Evolutionary conservation across 345 rosid species (phyloP).

Genomic region (Linum lewisii): DNA sequence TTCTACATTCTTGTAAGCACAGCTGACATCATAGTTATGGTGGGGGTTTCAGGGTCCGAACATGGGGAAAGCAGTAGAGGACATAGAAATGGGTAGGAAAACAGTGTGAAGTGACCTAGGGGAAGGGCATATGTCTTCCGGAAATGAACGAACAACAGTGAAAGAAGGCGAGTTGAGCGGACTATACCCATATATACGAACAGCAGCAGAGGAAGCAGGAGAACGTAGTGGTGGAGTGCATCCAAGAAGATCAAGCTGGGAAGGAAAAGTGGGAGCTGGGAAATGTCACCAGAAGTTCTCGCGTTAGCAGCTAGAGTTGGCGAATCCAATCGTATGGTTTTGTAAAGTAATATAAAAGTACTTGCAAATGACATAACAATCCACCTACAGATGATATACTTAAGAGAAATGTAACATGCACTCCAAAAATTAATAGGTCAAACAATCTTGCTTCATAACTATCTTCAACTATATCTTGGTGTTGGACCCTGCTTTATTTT

Average conservation of each 20-base stretch:
- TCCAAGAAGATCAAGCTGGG: slow-evolving; percentile 75
- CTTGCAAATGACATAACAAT: too few species aligned
- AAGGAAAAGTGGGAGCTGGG: slow-evolving; percentile 76
- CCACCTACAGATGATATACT: too few species aligned
- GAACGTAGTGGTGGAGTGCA: slow-evolving; percentile 49
- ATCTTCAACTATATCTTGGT: too few species aligned
- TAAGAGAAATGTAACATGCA: too few species aligned
- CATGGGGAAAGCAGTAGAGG: slow-evolving; percentile 82
- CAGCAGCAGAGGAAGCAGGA: slow-evolving; percentile 48
- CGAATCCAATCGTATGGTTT: slow-evolving; percentile 54
- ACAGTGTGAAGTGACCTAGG: slow-evolving; percentile 79
- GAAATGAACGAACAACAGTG: slow-evolving; percentile 49
- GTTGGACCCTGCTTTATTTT: too few species aligned
- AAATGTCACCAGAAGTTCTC: slow-evolving; percentile 74
- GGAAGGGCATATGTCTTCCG: slow-evolving; percentile 41
- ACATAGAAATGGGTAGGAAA: slow-evolving; percentile 95
- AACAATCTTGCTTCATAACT: too few species aligned
- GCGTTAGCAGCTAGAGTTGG: slow-evolving; percentile 88
- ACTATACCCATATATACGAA: slow-evolving; percentile 60
- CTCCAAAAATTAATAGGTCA: too few species aligned
- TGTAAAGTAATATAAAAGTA: too few species aligned
- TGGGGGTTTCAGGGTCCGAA: slow-evolving; percentile 90
- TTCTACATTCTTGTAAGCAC: background rate
- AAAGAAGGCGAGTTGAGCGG: slow-evolving; percentile 78
- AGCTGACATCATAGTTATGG: too few species aligned